Evolutionary conservation across 768 basidiomycete genomes (phyloP).

Genomic region (Psilocybe tampanensis): DNA sequence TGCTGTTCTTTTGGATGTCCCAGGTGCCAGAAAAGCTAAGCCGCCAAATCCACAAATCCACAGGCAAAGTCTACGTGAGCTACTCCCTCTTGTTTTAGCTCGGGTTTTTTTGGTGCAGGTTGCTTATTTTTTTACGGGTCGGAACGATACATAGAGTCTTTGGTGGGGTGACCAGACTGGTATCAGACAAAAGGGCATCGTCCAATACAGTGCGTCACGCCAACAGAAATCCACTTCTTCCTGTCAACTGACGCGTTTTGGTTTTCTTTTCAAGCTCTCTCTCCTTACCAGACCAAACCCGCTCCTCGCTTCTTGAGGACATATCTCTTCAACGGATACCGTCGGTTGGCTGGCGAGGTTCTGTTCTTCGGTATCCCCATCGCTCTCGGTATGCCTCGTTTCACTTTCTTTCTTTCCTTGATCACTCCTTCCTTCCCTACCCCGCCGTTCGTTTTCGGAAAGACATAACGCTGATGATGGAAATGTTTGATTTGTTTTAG

Average conservation of each 20-base stretch:
- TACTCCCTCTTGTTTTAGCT: neutral
- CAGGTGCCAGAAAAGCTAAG: slow-evolving; percentile 3
- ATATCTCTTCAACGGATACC: slow-evolving; percentile 89
- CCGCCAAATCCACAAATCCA: neutral
- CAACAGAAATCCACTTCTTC: too few relatives aligned
- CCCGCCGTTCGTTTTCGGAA: neutral
- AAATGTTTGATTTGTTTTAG: slow-evolving; percentile 37
- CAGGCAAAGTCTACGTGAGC: slow-evolving; percentile 84
- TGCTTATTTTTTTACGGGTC: neutral
- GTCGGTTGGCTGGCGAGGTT: slow-evolving; percentile 69
- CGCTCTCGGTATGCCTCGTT: slow-evolving; percentile 59
- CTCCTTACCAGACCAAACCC: slow-evolving; percentile 80
- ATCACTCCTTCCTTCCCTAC: too few relatives aligned
- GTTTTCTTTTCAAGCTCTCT: slow-evolving; percentile 55
- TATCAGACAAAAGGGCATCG: slow-evolving; percentile 70
- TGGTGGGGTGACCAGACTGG: slow-evolving; percentile 89
- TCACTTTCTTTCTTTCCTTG: too few relatives aligned
- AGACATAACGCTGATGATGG: neutral
- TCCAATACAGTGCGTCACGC: slow-evolving; percentile 72
- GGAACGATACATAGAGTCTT: slow-evolving; percentile 52
- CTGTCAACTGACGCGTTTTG: neutral
- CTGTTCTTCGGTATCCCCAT: slow-evolving; percentile 83
- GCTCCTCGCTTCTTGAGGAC: slow-evolving; percentile 68
- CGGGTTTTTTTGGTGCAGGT: neutral
- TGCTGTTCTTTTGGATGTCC: neutral